phyloP scores from a whole-genome alignment of 306 rosid genomes.

The Astragalus glycyphyllos region DNA sequence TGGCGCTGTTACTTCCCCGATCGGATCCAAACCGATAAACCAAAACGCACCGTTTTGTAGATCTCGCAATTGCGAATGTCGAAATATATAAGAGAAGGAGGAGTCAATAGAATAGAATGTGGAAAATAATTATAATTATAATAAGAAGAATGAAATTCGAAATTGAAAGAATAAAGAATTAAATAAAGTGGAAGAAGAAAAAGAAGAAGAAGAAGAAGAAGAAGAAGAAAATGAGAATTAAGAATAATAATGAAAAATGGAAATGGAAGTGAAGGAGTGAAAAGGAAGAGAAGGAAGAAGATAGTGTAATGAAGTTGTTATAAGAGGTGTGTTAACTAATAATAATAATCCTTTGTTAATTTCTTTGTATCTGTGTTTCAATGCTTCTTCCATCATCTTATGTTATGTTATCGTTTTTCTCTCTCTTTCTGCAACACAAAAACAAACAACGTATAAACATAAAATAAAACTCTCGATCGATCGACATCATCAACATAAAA shows the following conservation, averaged over 20 bases:
- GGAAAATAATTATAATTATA: background rate
- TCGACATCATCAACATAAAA: background rate
- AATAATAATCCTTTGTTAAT: background rate
- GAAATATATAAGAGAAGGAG: background rate
- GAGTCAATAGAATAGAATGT: background rate
- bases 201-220: background rate
- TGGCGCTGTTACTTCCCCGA: slow-evolving; percentile 89
- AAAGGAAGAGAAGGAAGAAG: slow-evolving; percentile 24
- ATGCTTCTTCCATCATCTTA: slow-evolving; percentile 13
- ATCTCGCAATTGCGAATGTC: slow-evolving; percentile 45
- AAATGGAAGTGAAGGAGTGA: slow-evolving; percentile 49
- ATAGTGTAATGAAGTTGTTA: background rate
- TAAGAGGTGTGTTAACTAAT: slow-evolving; percentile 40
- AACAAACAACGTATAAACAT: no score
- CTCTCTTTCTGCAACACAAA: slow-evolving; percentile 18
- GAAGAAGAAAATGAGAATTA: background rate
- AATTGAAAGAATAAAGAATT: background rate
- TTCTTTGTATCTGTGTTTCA: slow-evolving; percentile 27
- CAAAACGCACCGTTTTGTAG: slow-evolving; percentile 42
- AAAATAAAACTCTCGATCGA: background rate
- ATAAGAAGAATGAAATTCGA: background rate
- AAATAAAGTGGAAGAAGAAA: background rate
- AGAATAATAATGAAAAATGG: background rate
- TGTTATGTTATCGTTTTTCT: background rate
- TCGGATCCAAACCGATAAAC: slow-evolving; percentile 77